These are phyloP conservation scores for Chaetoscypha palmicola DNA, from an alignment of 2,329 filamentous ascomycete species.

Conservation along the genomic window DNA sequence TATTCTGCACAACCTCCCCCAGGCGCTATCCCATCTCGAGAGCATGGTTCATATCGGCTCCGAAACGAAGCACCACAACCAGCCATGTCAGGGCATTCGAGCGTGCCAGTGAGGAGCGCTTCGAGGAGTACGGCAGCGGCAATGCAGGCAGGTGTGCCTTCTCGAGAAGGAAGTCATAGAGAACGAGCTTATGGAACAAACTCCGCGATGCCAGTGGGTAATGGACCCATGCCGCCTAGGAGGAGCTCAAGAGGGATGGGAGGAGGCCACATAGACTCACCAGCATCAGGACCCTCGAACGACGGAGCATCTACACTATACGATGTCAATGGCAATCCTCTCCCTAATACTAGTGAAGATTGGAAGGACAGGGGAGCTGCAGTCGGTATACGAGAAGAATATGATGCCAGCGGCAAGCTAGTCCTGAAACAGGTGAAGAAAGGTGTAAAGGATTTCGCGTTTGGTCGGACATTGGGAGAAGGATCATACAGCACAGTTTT, in stretches of 20 bases:
- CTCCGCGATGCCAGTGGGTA: conserved; percentile 43
- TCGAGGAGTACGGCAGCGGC: conserved; percentile 54
- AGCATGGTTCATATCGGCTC: conserved; percentile 43
- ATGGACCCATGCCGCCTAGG: conserved; percentile 63
- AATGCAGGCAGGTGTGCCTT: conserved; percentile 53
- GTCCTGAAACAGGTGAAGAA: conserved; percentile 86
- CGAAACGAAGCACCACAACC: conserved; percentile 52
- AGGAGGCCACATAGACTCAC: conserved; percentile 41
- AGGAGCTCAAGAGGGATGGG: conserved; percentile 68
- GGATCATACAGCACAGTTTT: conserved; percentile 97
- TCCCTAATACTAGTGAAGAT: conserved; percentile 66
- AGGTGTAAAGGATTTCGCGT: conserved; percentile 93
- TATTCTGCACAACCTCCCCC: conserved; percentile 36
- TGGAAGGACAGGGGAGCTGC: conserved; percentile 97
- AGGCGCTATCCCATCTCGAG: conserved; percentile 34
- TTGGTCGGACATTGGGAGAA: conserved; percentile 84
- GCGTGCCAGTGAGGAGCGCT: conserved; percentile 49
- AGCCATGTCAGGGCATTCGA: conserved; percentile 40
- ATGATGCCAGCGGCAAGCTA: conserved; percentile 77
- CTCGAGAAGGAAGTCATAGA: conserved; percentile 61
- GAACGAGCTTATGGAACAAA: conserved; percentile 61
- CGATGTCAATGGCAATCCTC: conserved; percentile 48
- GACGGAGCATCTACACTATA: conserved; percentile 38
- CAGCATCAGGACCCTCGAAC: conserved; percentile 22
- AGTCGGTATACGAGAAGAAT: conserved; percentile 70